A percentile compares a stretch with the other conserved stretches of the same genome.
phyloP scores from a whole-genome alignment of 176 grass and related monocot genomes.

The Stipa capillata region DNA sequence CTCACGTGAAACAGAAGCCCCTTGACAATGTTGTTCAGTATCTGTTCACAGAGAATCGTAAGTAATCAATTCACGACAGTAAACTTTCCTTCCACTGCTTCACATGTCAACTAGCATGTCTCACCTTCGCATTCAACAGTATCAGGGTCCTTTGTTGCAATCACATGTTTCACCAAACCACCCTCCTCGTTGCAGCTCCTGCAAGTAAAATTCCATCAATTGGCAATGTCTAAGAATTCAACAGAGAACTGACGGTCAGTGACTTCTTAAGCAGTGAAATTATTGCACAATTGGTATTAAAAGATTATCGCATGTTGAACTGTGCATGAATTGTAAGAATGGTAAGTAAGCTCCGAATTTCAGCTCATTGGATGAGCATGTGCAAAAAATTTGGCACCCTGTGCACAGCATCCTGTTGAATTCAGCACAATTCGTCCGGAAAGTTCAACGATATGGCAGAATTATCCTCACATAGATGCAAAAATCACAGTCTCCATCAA shows the following conservation, averaged over 20 bases:
- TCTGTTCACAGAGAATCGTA: constrained; percentile 40
- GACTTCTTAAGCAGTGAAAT: too few species aligned
- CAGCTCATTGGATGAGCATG: not conserved
- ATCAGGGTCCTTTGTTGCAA: constrained; percentile 51
- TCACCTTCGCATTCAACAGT: constrained; percentile 84
- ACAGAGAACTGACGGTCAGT: too few species aligned
- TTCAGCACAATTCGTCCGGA: not conserved
- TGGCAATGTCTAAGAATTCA: not conserved
- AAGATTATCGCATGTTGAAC: not conserved
- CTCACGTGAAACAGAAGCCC: constrained; percentile 64
- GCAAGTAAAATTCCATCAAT: not conserved
- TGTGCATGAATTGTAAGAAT: not conserved
- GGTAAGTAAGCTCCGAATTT: not conserved
- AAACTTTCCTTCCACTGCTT: not conserved
- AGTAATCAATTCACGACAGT: constrained; percentile 7
- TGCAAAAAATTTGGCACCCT: not conserved
- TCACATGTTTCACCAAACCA: constrained; percentile 36
- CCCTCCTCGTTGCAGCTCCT: constrained; percentile 51
- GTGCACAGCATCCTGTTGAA: not conserved
- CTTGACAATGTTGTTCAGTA: constrained; percentile 79
- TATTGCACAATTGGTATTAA: not conserved
- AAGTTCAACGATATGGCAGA: not conserved
- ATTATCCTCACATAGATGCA: not conserved
- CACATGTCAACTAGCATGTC: not conserved
- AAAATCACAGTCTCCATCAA: too few species aligned